Evolutionary conservation across 75 land plant genomes (phyloP), one percentile per base, ranked within the genome.

Genomic region (Ceratopteris richardii): DNA sequence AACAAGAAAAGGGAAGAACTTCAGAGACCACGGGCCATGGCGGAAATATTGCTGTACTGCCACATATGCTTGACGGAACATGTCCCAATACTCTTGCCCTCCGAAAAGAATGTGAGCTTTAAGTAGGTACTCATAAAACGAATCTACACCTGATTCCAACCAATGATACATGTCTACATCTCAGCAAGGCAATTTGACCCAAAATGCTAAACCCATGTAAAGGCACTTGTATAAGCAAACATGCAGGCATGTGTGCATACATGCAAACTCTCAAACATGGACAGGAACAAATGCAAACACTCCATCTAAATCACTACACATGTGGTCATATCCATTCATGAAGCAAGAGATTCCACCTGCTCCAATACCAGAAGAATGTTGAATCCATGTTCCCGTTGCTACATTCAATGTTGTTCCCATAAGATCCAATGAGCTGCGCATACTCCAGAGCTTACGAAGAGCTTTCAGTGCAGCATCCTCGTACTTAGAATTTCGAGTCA

Each of bases 51-150:
- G 79, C 72, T 84, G 93, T 50, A 82, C 93, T 43, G 85, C 93
- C 66, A 81, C 27, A 69, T 88, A 88, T 40, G 93, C 88, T 17
- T 77, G 66, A 24, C 79, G 84, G 66, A 88, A 88, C 93, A 88
- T 88, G 55, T 78, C 79, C 93, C 93, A 88, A 41, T 55, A 74
- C 66, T 88, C 93, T 11, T 85, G 76, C 55, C 65, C 73, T 60
- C 93, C 93, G 66, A 88, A 84, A 16, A 88, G 80, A 60, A 88
- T 77, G 64, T 88, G 66, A 21, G 89, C 93, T 57, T 88, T 88
- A 30, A 82, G 44, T 27, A 88, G 66, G 56, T 88, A 88, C 52
- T 88, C 93, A 69, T 88, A 88, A 56, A 84, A 88, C 9, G 93
- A 88, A 79, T 88, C 93, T 66, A 88, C 85, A 44, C 93, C 93